phyloP scores from a whole-genome alignment of 2,329 filamentous ascomycete species.

The Ophiocordyceps sinensis region DNA sequence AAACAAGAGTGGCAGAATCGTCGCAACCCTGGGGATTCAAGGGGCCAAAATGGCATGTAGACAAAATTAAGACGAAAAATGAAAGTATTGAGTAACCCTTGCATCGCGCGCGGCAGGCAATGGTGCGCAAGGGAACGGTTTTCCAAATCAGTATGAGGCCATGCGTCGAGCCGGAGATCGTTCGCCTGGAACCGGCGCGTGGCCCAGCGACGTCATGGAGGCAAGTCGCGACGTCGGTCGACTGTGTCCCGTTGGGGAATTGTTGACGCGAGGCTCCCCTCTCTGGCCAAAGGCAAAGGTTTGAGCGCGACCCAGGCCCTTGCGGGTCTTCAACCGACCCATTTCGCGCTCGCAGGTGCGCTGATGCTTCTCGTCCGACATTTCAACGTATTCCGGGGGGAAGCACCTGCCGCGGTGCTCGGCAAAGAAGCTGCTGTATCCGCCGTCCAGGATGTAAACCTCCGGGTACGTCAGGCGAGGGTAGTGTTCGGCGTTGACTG shows the following conservation, averaged over 20 bases:
- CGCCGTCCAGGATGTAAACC: constrained; percentile 91
- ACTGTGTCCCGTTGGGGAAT: constrained; percentile 43
- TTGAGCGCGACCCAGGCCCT: constrained; percentile 73
- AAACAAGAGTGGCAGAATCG: no score
- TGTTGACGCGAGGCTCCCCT: constrained; percentile 34
- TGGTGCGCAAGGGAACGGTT: no score
- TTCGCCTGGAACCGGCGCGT: constrained; percentile 30
- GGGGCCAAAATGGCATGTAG: no score
- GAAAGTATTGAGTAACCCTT: no score
- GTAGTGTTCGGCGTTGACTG: constrained; percentile 72
- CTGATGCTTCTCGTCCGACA: constrained; percentile 85
- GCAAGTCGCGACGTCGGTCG: constrained; percentile 25
- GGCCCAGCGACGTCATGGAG: constrained; percentile 28
- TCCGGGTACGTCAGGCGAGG: constrained; percentile 88
- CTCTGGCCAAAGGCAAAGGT: constrained; percentile 90
- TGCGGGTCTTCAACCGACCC: constrained; percentile 79
- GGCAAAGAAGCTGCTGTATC: constrained; percentile 85
- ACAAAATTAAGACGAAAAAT: no score
- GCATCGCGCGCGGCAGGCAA: no score
- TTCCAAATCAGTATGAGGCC: constrained; percentile 42
- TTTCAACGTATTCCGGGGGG: constrained; percentile 92
- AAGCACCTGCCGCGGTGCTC: constrained; percentile 70
- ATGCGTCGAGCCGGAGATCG: constrained; percentile 43
- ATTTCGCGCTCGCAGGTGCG: constrained; percentile 89
- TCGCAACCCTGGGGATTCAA: no score